phyloP scores from a whole-genome alignment of 2,329 filamentous ascomycete genomes.

The Penicillium sclerotiorum region DNA sequence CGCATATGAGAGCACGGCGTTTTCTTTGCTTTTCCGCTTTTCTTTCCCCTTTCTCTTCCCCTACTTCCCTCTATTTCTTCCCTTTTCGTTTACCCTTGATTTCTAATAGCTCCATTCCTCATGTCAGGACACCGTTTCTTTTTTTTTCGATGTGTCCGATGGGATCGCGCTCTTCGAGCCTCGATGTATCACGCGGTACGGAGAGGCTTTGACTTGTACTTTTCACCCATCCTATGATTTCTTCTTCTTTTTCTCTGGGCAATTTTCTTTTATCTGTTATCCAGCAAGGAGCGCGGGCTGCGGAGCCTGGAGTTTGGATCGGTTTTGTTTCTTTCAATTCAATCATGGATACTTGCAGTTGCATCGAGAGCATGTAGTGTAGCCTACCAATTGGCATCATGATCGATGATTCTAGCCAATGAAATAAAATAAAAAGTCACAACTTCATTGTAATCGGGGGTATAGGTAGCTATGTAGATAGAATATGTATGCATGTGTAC shows the following conservation, averaged over 20 bases:
- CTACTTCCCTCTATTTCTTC: conserved; percentile 7
- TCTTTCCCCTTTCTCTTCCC: conserved; percentile 6
- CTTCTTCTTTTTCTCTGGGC: conserved; percentile 3
- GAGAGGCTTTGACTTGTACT: too few relatives aligned
- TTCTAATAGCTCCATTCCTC: not conserved
- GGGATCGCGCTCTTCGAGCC: not conserved
- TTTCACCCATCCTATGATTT: conserved; percentile 10
- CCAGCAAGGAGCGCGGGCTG: conserved; percentile 23
- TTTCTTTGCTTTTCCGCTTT: conserved; percentile 13
- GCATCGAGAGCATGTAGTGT: conserved; percentile 4
- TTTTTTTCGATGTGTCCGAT: not conserved
- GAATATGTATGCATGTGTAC: too few relatives aligned
- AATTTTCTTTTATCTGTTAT: conserved; percentile 16
- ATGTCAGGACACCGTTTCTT: not conserved
- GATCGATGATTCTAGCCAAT: not conserved
- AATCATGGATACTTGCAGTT: conserved; percentile 8
- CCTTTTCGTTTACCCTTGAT: not conserved
- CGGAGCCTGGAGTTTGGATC: conserved; percentile 16
- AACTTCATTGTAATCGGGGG: too few relatives aligned
- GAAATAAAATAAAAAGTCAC: too few relatives aligned
- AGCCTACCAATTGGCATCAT: conserved; percentile 1
- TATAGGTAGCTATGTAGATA: too few relatives aligned
- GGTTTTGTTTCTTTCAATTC: conserved; percentile 9
- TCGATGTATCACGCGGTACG: too few relatives aligned
- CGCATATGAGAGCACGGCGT: conserved; percentile 27